Percentiles rank a stretch among this genome's conserved stretches.
phyloP scores from a whole-genome alignment of 169 alveolate species.

The Haemoproteus tartakovskyi region DNA sequence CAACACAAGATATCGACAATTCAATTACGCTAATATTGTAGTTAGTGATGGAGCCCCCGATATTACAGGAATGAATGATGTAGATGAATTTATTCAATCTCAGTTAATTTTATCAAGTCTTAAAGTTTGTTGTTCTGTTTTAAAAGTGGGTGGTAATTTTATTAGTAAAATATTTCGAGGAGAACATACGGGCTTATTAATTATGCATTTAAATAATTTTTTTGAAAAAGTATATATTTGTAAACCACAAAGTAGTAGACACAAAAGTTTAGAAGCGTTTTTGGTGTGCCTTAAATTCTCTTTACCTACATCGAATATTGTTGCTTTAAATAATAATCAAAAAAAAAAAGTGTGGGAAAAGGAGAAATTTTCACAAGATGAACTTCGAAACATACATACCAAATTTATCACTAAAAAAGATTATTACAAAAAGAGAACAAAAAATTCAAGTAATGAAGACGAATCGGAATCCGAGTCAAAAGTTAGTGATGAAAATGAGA shows the following conservation, averaged over 20 bases:
- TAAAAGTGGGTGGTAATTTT: slow-evolving; percentile 92
- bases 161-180: slow-evolving; percentile 96
- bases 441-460: background rate
- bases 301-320: slow-evolving; percentile 20
- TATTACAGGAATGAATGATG: slow-evolving; percentile 94
- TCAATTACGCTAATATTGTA: slow-evolving; percentile 87
- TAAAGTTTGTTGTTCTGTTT: slow-evolving; percentile 84
- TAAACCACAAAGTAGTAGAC: slow-evolving; percentile 87
- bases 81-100: slow-evolving; percentile 89
- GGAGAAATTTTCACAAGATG: background rate
- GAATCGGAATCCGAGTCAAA: background rate
- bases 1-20: slow-evolving; percentile 11
- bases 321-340: slow-evolving; percentile 4
- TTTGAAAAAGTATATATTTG: slow-evolving; percentile 81
- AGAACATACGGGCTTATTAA: slow-evolving; percentile 85
- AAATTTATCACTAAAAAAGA: slow-evolving; percentile 10
- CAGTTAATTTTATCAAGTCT: slow-evolving; percentile 93
- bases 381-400: slow-evolving; percentile 29
- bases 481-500: background rate
- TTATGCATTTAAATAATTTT: slow-evolving; percentile 72
- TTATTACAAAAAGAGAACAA: background rate
- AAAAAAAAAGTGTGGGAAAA: background rate
- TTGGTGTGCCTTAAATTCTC: slow-evolving; percentile 80
- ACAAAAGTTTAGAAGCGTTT: slow-evolving; percentile 87
- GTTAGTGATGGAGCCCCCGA: slow-evolving; percentile 99